Evolutionary conservation across 2,329 filamentous ascomycete species (phyloP).

Genomic region (Elsinoe fawcettii): DNA sequence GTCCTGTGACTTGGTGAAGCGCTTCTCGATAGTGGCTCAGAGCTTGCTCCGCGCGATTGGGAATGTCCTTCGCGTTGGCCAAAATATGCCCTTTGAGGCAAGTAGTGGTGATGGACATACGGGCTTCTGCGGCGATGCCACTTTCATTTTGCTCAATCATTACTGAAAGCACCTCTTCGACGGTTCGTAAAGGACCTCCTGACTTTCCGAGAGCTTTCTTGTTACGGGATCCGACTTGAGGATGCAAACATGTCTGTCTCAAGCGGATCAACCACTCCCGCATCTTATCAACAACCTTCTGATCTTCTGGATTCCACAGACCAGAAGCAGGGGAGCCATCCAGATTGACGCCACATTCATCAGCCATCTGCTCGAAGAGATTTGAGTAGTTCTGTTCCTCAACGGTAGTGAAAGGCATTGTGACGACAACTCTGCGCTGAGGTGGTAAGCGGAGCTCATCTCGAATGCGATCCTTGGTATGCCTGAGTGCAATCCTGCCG

Average conservation of each 20-base stretch:
- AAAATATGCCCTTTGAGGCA: constrained; percentile 68
- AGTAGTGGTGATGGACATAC: constrained; percentile 54
- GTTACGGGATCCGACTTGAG: constrained; percentile 65
- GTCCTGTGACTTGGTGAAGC: constrained; percentile 32
- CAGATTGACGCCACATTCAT: constrained; percentile 56
- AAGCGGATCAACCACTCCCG: constrained; percentile 68
- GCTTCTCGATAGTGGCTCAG: constrained; percentile 59
- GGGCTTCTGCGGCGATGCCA: constrained; percentile 54
- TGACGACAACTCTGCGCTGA: constrained; percentile 81
- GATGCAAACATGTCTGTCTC: constrained; percentile 77
- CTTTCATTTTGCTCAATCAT: constrained; percentile 85
- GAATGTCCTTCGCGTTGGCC: constrained; percentile 60
- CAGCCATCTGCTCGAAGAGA: constrained; percentile 67
- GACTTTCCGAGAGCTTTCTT: constrained; percentile 54
- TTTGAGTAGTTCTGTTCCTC: constrained; percentile 84
- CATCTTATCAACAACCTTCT: constrained; percentile 60
- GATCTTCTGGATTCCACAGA: constrained; percentile 58
- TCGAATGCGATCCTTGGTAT: constrained; percentile 75
- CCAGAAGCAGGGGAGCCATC: constrained; percentile 55
- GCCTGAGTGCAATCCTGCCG: constrained; percentile 63
- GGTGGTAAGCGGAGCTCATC: constrained; percentile 70
- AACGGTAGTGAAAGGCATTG: constrained; percentile 79
- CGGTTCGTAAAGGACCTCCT: constrained; percentile 63
- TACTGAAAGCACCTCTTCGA: constrained; percentile 75
- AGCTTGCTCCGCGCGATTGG: constrained; percentile 52